These are phyloP conservation scores for Nakazawaea ishiwadae DNA, from an alignment of 805 yeast species.

Conservation along the genomic window DNA sequence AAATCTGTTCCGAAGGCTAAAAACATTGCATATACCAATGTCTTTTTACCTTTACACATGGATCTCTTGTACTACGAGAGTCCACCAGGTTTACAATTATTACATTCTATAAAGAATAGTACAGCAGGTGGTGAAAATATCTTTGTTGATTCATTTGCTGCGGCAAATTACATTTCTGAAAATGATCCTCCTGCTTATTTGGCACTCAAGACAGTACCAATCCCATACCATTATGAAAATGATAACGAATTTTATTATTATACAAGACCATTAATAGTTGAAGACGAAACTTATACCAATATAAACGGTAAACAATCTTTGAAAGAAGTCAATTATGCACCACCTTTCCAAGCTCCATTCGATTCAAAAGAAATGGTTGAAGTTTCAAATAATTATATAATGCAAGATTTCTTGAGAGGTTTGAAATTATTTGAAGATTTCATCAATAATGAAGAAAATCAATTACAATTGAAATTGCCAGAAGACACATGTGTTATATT, in stretches of 20 bases:
- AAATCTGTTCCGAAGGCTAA: slow-evolving; percentile 46
- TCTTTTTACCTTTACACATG: slow-evolving; percentile 69
- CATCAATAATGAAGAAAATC: slow-evolving; percentile 48
- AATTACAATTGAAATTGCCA: slow-evolving; percentile 46
- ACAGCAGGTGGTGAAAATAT: slow-evolving; percentile 64
- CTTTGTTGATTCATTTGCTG: slow-evolving; percentile 67
- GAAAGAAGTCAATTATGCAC: slow-evolving; percentile 66
- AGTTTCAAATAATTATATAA: slow-evolving; percentile 22
- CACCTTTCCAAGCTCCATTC: slow-evolving; percentile 80
- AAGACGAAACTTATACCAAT: slow-evolving; percentile 33
- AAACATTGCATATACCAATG: slow-evolving; percentile 66
- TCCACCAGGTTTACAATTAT: slow-evolving; percentile 73
- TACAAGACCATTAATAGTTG: slow-evolving; percentile 59
- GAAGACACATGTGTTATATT: slow-evolving; percentile 64
- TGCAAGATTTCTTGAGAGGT: slow-evolving; percentile 57
- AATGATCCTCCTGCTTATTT: slow-evolving; percentile 58
- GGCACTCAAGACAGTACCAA: slow-evolving; percentile 58
- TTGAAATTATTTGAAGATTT: slow-evolving; percentile 54
- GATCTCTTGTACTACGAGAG: slow-evolving; percentile 73
- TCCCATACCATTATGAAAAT: slow-evolving; percentile 64
- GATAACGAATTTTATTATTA: slow-evolving; percentile 58
- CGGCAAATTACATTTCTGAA: slow-evolving; percentile 51
- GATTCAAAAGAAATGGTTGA: slow-evolving; percentile 42
- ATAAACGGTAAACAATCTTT: slow-evolving; percentile 28
- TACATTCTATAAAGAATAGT: slow-evolving; percentile 54